Base-by-base conservation (phyloP, 768 basidiomycete species). In the Rhizopogon vinicolor region DNA sequence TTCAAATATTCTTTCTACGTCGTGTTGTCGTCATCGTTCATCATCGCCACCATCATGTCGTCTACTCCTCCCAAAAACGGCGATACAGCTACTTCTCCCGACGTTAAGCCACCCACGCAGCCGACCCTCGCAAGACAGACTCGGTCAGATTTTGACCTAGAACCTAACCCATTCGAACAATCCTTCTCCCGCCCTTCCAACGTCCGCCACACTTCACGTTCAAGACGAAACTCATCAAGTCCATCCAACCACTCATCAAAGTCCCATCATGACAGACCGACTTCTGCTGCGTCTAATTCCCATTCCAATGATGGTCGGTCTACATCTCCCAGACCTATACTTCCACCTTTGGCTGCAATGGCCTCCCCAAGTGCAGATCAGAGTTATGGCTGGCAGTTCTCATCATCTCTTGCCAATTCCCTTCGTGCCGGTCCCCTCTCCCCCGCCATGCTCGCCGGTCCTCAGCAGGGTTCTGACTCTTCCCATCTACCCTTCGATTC, bases 161-260 rank as follows among this genome's bases (percentile, higher is more conserved):
- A 96, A 65, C 89, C 88, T 1, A 96, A 96, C 67, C 93, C 94
- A 0, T 97, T 97, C 66, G 96, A 99, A 67, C 91, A 93, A 72
- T 94, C 91, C 52, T 98, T 98, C 69, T 86, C 87, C 37, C 65
- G 78, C 31, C 78, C 79, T 29, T 78, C 81, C 19, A 82, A 83
- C 57, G 74, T 82, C 57, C 75, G 79, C 62, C 75, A 75, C 52
- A 64, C 73, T 7, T 71, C 70, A 39, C 65, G 68, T 19, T 60
- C 69, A 49, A 70, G 67, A 48, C 64, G 70, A 45, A 67, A 71
- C 45, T 68, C 70, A 1, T 64, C 64, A 46, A 67, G 70, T 29
- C 62, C 60, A n/a, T 69, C 76, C 18, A 71, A 71, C 35, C 69
- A 72, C 39, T 69, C 69, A 41, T 60, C 75, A 7, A 77, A 79